Evolutionary conservation across 352 stramenopile genomes (phyloP).

Genomic region (Phytophthora megakarya): DNA sequence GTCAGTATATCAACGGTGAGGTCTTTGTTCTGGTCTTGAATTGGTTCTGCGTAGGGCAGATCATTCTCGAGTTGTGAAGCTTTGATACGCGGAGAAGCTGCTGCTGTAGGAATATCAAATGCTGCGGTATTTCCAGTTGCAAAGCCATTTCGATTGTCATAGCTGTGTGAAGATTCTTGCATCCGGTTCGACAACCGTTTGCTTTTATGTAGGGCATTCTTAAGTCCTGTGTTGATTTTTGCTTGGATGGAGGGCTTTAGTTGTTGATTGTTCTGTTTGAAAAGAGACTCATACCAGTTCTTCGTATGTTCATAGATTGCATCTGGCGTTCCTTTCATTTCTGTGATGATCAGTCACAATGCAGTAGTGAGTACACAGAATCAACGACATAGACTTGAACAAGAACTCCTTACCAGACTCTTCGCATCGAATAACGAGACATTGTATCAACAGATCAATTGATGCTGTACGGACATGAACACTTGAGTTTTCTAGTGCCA

Average conservation of each 20-base stretch:
- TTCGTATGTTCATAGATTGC: conserved; percentile 80
- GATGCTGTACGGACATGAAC: conserved; percentile 73
- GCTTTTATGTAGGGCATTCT: conserved; percentile 65
- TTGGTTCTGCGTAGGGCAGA: conserved; percentile 77
- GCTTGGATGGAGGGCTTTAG: conserved; percentile 80
- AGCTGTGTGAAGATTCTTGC: conserved; percentile 11
- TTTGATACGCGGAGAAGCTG: conserved; percentile 51
- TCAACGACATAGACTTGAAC: too few relatives aligned
- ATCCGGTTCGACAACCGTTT: conserved; percentile 50
- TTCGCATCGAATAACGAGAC: conserved; percentile 75
- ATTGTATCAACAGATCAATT: conserved; percentile 76
- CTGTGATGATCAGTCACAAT: conserved; percentile 25
- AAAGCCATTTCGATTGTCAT: conserved; percentile 3
- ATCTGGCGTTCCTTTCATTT: conserved; percentile 58
- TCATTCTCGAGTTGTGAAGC: conserved; percentile 71
- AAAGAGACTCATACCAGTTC: conserved; percentile 71
- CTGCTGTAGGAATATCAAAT: conserved; percentile 32
- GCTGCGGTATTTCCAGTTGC: neutral
- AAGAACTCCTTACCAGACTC: conserved; percentile 53
- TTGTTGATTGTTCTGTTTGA: conserved; percentile 70
- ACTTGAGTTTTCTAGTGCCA: conserved; percentile 72
- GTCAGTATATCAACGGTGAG: conserved; percentile 45
- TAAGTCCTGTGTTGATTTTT: conserved; percentile 84
- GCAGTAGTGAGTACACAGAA: neutral
- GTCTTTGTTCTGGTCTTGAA: conserved; percentile 66